Base-by-base conservation (phyloP, 306 rosid genomes). In the Rubus idaeus region DNA sequence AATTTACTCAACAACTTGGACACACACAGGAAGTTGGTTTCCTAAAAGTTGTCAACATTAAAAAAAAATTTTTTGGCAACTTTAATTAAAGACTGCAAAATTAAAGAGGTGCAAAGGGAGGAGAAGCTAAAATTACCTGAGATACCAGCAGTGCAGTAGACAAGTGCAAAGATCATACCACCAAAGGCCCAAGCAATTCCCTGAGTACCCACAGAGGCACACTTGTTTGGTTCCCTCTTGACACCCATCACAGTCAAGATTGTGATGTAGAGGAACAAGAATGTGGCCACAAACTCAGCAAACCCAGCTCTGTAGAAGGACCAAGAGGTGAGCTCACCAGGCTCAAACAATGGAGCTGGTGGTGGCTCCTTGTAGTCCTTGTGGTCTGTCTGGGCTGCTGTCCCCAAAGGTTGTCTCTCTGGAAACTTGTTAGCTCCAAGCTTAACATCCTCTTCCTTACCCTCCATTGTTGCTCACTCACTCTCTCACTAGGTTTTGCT, bases 151-250 rank as follows among this genome's bases (percentile, higher is more conserved):
- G 98, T 94, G 74, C 97, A 91, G 89, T 94, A 91, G 8, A 94
- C 97, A 46, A 94, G 97, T 10, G 97, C 94, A 68, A 94, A 94
- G 67, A 94, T 94, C 96, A 90, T 90, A n/a, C 98, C 98, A 75
- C 98, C 98, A 84, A 94, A 94, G 71, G 98, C 91, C 98, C 98
- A 94, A 64, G 98, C 98, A 80, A 94, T 94, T 8, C 98, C 98
- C 60, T 91, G 98, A 76, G 87, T 78, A 50, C 98, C 97, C 46
- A 94, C 98, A 74, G 89, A 70, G 75, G 84, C 47, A 81, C 98
- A 94, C 83, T 79, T 90, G 60, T 6, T 26, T 0, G 83, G 57
- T 17, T 89, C 70, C 23, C 83, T 87, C 23, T 53, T 76, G 2
- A 88, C 91, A n/a, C 97, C 98, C 93, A 91, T 94, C 0, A 91